Evolutionary conservation across 306 rosid species (phyloP).

Genomic region (Sophora flavescens): DNA sequence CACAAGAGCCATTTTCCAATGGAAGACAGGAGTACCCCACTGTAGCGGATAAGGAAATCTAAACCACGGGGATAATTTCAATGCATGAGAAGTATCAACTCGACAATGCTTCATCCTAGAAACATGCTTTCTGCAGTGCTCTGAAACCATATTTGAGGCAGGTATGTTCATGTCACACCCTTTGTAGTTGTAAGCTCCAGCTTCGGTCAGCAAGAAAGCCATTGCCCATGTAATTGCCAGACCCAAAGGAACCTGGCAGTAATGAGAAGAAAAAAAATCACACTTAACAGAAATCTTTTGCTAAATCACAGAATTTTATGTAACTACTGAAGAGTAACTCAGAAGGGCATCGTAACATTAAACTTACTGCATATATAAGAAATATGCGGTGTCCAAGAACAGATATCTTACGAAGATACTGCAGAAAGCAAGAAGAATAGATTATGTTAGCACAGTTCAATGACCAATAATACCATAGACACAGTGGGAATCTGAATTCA

Average conservation of each 20-base stretch:
- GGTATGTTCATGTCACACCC: constrained; percentile 95
- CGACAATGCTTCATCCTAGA: constrained; percentile 95
- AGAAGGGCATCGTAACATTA: constrained; percentile 3
- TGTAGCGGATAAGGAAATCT: constrained; percentile 98
- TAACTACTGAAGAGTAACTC: constrained; percentile 24
- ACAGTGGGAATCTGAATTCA: constrained; percentile 32
- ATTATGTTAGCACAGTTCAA: constrained; percentile 29
- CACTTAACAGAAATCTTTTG: constrained; percentile 35
- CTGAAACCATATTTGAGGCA: constrained; percentile 84
- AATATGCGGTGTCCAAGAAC: constrained; percentile 94
- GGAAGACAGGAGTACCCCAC: constrained; percentile 99
- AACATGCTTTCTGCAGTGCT: constrained; percentile 90
- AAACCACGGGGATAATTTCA: constrained; percentile 91
- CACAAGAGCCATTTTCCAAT: constrained; percentile 94
- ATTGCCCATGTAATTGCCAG: constrained; percentile 95
- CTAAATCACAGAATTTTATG: constrained; percentile 28
- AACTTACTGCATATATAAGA: constrained; percentile 92
- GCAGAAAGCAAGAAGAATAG: constrained; percentile 45
- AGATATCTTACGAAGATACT: constrained; percentile 97
- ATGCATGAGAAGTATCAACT: constrained; percentile 86
- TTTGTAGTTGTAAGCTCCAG: constrained; percentile 83
- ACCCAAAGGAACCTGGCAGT: constrained; percentile 92
- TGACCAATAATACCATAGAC: not conserved
- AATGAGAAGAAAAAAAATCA: constrained; percentile 44
- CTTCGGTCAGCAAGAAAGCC: constrained; percentile 92